Evolutionary conservation across 2,329 filamentous ascomycete genomes (phyloP).

Genomic region (Zymoseptoria ardabiliae): DNA sequence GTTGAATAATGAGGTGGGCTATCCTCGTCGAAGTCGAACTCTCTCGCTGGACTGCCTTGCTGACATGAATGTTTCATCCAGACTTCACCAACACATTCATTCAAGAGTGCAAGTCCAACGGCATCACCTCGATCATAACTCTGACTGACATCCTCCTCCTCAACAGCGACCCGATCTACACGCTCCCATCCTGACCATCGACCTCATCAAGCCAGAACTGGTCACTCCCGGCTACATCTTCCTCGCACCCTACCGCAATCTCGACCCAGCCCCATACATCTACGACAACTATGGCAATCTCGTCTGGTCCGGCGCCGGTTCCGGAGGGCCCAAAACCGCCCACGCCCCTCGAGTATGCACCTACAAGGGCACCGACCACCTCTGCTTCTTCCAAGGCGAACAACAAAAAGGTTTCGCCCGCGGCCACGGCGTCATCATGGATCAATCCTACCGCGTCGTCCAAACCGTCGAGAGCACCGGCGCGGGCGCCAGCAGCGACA

Average conservation of each 20-base stretch:
- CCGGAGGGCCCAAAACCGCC: constrained; percentile 42
- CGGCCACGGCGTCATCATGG: constrained; percentile 47
- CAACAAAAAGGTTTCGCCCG: constrained; percentile 47
- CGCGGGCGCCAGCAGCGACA: constrained; percentile 40
- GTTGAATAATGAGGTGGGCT: not conserved
- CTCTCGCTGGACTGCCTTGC: not conserved
- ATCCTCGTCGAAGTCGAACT: too few relatives aligned
- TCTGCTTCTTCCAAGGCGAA: constrained; percentile 48
- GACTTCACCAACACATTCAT: constrained; percentile 31
- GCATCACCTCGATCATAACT: constrained; percentile 3
- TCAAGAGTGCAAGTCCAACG: constrained; percentile 27
- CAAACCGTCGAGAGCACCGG: constrained; percentile 38
- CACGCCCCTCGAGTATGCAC: constrained; percentile 44
- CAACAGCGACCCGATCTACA: constrained; percentile 34
- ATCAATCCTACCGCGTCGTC: constrained; percentile 43
- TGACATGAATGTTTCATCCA: not conserved
- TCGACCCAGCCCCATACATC: constrained; percentile 45
- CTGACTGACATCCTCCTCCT: not conserved
- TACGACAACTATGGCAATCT: constrained; percentile 46
- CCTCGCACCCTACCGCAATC: constrained; percentile 42
- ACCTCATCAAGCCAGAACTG: constrained; percentile 28
- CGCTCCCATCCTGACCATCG: constrained; percentile 30
- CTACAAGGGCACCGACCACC: constrained; percentile 42
- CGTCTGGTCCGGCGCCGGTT: constrained; percentile 45
- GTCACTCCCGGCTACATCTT: constrained; percentile 45